Evolutionary conservation across 768 basidiomycete species (phyloP), one percentile per base, ranked within the genome.

Genomic region (Boletus fagicola): DNA sequence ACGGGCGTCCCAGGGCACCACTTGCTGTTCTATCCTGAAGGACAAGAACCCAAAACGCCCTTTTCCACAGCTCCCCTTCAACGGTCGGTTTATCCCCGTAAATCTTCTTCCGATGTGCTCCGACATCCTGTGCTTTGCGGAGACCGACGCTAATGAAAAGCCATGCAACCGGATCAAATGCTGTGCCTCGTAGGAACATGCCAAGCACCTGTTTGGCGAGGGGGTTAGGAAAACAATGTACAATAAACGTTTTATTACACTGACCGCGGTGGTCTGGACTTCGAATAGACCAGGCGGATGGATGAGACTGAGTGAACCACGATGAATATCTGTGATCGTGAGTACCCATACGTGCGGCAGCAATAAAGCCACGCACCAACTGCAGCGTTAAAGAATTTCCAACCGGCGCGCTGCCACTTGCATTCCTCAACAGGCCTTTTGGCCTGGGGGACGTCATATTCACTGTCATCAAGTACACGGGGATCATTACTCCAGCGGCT

Each of bases 11-110:
- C 39, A 86, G 68, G 28, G 70, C 68, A 36, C 78, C 78, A 47
- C 82, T 82, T 20, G 76, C 76, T 35, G 84, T 68, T 39, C 85
- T 81, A 61, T 90, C 88, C 51, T 83, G 78, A 7, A 80, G 75
- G 13, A 86, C 76, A 6, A 90, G 77, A 59, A 78, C 81, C 88
- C 88, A 91, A 66, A 92, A 90, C 0, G 84, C 85, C 28, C 92
- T 82, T 67, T 88, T 91, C 83, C 87, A 90, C 16, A 88, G 75
- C 61, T 92, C 89, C 38, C 83, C 80, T 43, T 88, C 84, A 51
- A 79, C 60, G 63, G 74, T 78, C 8, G 80, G 75, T 59, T 70
- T 71, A 7, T 67, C 63, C 4, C 74, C 73, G 55, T 88, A 88
- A 1, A 80, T 76, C 61, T 78, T 83, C 65, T 77, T 84, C 48